phyloP scores from a whole-genome alignment of 106 monocot species.

The Posidonia australis region DNA sequence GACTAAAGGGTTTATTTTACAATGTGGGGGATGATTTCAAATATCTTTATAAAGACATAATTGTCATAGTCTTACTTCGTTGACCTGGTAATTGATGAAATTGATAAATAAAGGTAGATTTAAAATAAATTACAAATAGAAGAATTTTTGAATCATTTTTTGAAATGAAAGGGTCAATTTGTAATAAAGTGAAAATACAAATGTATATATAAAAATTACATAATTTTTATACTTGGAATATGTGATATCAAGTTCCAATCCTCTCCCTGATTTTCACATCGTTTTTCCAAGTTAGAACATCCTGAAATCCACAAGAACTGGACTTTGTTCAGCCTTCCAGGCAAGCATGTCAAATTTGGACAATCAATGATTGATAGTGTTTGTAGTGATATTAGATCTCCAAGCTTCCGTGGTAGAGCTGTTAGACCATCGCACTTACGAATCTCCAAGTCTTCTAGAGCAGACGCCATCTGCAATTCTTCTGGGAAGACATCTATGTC shows the following conservation, averaged over 20 bases:
- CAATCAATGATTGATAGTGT: neutral
- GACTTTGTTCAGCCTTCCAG: neutral
- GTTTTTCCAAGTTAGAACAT: neutral
- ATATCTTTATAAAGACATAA: too few relatives aligned
- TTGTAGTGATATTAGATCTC: neutral
- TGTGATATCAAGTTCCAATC: slow-evolving; percentile 5
- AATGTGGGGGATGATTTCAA: too few relatives aligned
- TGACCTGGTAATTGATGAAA: too few relatives aligned
- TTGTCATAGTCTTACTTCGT: too few relatives aligned
- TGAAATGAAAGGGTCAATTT: too few relatives aligned
- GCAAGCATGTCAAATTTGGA: neutral
- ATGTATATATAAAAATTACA: too few relatives aligned
- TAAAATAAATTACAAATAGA: too few relatives aligned
- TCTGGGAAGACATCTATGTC: neutral
- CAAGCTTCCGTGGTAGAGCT: neutral
- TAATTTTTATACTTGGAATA: too few relatives aligned
- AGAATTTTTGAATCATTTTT: too few relatives aligned
- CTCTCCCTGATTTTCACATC: neutral
- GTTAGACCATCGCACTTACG: neutral
- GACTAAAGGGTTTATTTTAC: too few relatives aligned
- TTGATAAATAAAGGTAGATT: too few relatives aligned
- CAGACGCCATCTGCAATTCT: neutral
- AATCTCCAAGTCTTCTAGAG: neutral
- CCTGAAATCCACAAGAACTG: neutral
- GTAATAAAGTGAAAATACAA: too few relatives aligned